Conservation (phyloP, 2,329 filamentous ascomycete species). For the Achaetomium macrosporum region DNA sequence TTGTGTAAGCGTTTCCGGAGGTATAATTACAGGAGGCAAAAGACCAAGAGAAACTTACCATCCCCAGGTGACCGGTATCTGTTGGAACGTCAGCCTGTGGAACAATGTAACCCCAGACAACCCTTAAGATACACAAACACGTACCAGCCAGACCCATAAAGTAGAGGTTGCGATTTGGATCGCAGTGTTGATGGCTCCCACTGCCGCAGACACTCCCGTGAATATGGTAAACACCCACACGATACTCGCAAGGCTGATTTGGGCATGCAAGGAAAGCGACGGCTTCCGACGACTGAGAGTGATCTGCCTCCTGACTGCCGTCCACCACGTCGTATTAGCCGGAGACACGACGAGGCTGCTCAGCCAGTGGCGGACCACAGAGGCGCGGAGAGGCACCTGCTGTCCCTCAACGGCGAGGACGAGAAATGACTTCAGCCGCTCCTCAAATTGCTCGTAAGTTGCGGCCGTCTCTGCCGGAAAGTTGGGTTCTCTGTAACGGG, state of each 20-base stretch:
- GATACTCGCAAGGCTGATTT: neutral
- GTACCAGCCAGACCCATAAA: neutral
- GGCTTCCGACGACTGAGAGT: neutral
- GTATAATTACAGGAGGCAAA: neutral
- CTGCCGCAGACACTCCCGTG: neutral
- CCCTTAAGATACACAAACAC: neutral
- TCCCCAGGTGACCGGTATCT: neutral
- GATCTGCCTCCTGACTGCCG: neutral
- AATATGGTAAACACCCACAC: neutral
- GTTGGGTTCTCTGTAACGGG: neutral
- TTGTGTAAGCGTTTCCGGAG: neutral
- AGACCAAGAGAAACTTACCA: neutral
- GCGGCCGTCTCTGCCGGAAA: neutral
- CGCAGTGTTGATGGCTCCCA: neutral
- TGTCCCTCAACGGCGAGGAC: neutral
- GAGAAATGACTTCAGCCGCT: neutral
- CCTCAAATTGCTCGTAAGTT: neutral
- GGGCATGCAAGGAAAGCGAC: neutral
- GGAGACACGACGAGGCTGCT: neutral
- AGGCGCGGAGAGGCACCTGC: neutral
- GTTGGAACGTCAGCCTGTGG: neutral
- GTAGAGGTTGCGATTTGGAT: neutral
- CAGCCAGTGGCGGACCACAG: neutral
- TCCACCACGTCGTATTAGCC: neutral
- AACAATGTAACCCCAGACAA: neutral